Base-by-base conservation (phyloP, 768 basidiomycete species). In the Rhodotorula babjevae region DNA sequence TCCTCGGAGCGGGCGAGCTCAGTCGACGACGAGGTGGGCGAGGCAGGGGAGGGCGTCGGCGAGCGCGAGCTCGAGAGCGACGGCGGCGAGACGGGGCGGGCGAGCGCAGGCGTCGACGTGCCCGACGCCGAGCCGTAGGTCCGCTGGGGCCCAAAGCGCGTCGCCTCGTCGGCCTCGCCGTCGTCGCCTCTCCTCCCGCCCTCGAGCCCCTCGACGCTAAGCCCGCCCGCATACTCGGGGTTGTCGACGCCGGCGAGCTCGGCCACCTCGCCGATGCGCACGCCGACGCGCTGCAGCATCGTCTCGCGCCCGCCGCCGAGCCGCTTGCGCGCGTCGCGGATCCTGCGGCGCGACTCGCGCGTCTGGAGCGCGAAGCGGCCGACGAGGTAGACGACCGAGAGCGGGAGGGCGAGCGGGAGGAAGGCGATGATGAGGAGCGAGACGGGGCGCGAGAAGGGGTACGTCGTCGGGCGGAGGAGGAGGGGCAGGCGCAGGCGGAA, bases 291-390 rank as follows among this genome's bases (percentile, higher is more conserved):
- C 49, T 58, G 49, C 3, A 76, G 33, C 66, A 71, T 73, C 29
- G 69, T 72, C 40, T 65, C 67, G 12, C 67, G 36, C 7, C 75
- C 75, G 10, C 66, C 66, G 7, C 64, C 71, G 16, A 46, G 25
- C 9, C 25, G 8, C 25, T 40, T 58, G 25, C 69, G 61, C 27
- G 92, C 84, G 5, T 84, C 78, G 68, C 83, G 84, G 68, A 93
- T 87, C 29, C 92, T 87, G 25, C 83, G 82, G 7, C 85, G 86
- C 8, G 91, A 92, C 1, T 83, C 81, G 42, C 82, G 85, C 0
- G 88, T 83, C 27, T 87, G 84, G 47, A 87, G 81, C 5, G 86
- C 81, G 52, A 93, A 82, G 2, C 87, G 86, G 53, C 87, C 61
- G 50, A 90, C 58, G 40, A 78, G 61, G 55, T 59, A 61, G 19